These are phyloP conservation scores for Ophiobolus disseminans DNA, from an alignment of 2,329 filamentous ascomycete species.

Conservation along the genomic window DNA sequence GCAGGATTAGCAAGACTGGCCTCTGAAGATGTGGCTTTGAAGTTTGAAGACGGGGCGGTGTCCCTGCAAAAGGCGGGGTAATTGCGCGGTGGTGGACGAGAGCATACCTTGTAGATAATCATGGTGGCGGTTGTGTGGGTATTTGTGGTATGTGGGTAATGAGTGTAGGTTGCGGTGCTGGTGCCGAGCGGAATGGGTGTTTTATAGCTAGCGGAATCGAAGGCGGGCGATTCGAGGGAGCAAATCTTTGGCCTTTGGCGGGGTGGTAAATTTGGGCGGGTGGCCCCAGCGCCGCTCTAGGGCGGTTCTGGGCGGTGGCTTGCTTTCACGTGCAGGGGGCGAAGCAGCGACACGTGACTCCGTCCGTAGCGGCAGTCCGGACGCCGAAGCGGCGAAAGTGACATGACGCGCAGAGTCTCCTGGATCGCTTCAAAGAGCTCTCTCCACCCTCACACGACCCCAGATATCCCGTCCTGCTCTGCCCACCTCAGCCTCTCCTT, in stretches of 20 bases:
- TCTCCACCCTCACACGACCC: slow-evolving; percentile 44
- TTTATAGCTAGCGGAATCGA: slow-evolving; percentile 19
- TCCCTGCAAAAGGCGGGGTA: slow-evolving; percentile 32
- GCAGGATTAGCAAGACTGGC: slow-evolving; percentile 15
- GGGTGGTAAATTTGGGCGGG: background rate
- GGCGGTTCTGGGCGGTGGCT: too few species aligned
- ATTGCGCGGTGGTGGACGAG: slow-evolving; percentile 20
- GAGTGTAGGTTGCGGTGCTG: slow-evolving; percentile 18
- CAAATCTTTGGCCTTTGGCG: too few species aligned
- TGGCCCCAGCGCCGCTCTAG: slow-evolving; percentile 25
- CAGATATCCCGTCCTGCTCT: slow-evolving; percentile 25
- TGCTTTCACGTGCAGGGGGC: too few species aligned
- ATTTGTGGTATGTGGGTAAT: slow-evolving; percentile 16
- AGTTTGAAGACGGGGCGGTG: background rate
- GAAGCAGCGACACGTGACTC: too few species aligned
- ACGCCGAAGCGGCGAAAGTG: too few species aligned
- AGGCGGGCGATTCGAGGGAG: slow-evolving; percentile 7
- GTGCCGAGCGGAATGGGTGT: slow-evolving; percentile 20
- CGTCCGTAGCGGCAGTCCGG: too few species aligned
- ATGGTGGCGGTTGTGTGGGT: slow-evolving; percentile 50
- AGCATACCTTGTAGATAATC: slow-evolving; percentile 65
- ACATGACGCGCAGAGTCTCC: slow-evolving; percentile 31
- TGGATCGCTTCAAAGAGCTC: slow-evolving; percentile 4
- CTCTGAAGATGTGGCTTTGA: background rate
- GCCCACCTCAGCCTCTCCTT: slow-evolving; percentile 46